Evolutionary conservation across 495 filamentous ascomycete species (phyloP).

Genomic region (Neurospora sp.): DNA sequence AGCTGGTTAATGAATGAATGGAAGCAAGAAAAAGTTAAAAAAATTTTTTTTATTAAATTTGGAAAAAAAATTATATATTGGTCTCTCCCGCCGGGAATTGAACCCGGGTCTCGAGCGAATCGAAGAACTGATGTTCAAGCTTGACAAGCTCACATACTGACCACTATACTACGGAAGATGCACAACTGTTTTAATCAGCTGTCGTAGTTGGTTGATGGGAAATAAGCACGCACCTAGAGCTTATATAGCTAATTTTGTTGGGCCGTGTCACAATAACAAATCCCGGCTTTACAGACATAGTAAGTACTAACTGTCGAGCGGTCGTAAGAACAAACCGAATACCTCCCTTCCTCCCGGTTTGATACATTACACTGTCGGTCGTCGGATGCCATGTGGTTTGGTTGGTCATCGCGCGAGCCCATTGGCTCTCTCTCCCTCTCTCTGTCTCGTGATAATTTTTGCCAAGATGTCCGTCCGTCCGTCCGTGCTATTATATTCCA

Average conservation of each 20-base stretch:
- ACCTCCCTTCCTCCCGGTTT: too few relatives aligned
- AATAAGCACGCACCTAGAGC: accelerated
- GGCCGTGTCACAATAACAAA: background rate
- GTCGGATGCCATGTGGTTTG: too few relatives aligned
- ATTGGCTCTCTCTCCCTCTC: too few relatives aligned
- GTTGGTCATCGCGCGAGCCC: too few relatives aligned
- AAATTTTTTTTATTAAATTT: too few relatives aligned
- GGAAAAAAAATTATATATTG: background rate
- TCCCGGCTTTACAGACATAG: background rate
- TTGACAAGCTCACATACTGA: background rate
- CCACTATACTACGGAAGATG: background rate
- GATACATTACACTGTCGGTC: too few relatives aligned
- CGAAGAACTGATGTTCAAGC: background rate
- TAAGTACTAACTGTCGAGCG: too few relatives aligned
- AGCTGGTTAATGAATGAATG: background rate
- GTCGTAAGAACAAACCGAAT: too few relatives aligned
- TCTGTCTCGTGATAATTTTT: too few relatives aligned
- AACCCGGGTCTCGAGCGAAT: background rate
- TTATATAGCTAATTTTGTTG: background rate
- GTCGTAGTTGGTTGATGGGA: background rate
- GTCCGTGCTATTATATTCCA: too few relatives aligned
- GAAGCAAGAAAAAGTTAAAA: background rate
- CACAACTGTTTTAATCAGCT: background rate
- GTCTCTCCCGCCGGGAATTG: background rate
- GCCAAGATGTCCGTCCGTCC: too few relatives aligned